Percentiles rank a stretch among this genome's conserved stretches.
Evolutionary conservation across 768 basidiomycete genomes (phyloP).

Genomic region (Ramaria sp.): DNA sequence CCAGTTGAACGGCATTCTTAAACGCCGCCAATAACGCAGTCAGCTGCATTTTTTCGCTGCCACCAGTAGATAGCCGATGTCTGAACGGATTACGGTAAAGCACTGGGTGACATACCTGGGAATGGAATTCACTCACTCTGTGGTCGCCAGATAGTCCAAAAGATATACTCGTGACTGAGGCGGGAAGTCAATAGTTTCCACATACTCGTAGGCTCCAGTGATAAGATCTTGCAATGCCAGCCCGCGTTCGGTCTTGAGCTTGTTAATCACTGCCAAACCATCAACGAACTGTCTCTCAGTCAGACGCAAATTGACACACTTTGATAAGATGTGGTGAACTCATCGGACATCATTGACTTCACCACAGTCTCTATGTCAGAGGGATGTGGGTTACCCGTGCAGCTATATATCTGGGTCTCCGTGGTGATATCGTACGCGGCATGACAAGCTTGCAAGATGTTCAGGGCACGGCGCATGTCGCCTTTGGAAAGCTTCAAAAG

Average conservation of each 20-base stretch:
- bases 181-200: constrained; percentile 79
- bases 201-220: constrained; percentile 82
- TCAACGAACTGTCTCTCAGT: neutral
- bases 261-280: constrained; percentile 59
- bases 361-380: constrained; percentile 89
- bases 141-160: constrained; percentile 88
- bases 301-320: constrained; percentile 32
- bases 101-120: neutral
- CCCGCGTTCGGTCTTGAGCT: constrained; percentile 84
- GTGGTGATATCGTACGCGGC: constrained; percentile 87
- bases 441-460: constrained; percentile 95
- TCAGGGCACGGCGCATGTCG: constrained; percentile 95
- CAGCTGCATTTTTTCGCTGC: constrained; percentile 88
- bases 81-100: constrained; percentile 30
- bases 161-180: constrained; percentile 82
- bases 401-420: constrained; percentile 90
- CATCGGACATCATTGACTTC: constrained; percentile 90
- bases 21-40: constrained; percentile 87
- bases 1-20: constrained; percentile 81
- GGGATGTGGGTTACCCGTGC: constrained; percentile 95
- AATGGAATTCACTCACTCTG: constrained; percentile 54
- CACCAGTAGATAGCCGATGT: constrained; percentile 85
- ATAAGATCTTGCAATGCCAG: constrained; percentile 92
- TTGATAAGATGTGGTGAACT: constrained; percentile 86
- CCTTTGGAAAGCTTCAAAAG: constrained; percentile 91